phyloP scores from a whole-genome alignment of 352 stramenopile genomes.

The Phytophthora vignae region DNA sequence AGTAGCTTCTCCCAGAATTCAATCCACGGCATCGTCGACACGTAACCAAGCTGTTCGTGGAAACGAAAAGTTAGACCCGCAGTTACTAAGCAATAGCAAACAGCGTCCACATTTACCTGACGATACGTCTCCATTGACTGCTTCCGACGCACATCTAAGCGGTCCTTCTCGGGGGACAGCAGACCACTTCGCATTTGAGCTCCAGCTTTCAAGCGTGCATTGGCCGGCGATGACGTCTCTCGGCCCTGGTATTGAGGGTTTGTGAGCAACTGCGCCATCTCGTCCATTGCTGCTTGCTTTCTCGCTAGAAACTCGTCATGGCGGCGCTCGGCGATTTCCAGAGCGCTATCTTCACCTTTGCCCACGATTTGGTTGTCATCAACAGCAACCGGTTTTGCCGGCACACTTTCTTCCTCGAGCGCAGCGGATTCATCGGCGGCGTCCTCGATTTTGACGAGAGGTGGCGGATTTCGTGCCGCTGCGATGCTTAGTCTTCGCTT shows the following conservation, averaged over 20 bases:
- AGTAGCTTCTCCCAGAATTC: conserved; percentile 72
- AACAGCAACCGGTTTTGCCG: conserved; percentile 12
- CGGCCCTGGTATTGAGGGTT: conserved; percentile 28
- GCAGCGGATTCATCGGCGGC: conserved; percentile 6
- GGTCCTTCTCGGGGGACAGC: conserved; percentile 54
- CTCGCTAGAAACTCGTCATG: conserved; percentile 34
- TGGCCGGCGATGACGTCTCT: conserved; percentile 12
- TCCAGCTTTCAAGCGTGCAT: conserved; percentile 6
- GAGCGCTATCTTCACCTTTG: conserved; percentile 10
- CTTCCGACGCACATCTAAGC: conserved; percentile 59
- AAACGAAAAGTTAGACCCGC: conserved; percentile 1
- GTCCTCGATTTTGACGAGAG: conserved; percentile 29
- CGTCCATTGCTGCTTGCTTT: conserved; percentile 31
- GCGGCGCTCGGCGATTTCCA: conserved; percentile 17
- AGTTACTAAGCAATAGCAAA: neutral
- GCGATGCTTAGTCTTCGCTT: conserved; percentile 23
- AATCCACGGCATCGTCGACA: conserved; percentile 56
- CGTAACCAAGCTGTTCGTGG: conserved; percentile 55
- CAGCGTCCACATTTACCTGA: conserved; percentile 29
- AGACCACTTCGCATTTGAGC: conserved; percentile 48
- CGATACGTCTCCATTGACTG: conserved; percentile 71
- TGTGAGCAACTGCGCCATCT: conserved; percentile 38
- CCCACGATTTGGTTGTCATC: conserved; percentile 16
- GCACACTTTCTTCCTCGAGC: conserved; percentile 6
- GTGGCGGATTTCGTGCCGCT: conserved; percentile 20